Conservation (phyloP, 805 yeast genomes). For the Kuraishia floccosa region DNA sequence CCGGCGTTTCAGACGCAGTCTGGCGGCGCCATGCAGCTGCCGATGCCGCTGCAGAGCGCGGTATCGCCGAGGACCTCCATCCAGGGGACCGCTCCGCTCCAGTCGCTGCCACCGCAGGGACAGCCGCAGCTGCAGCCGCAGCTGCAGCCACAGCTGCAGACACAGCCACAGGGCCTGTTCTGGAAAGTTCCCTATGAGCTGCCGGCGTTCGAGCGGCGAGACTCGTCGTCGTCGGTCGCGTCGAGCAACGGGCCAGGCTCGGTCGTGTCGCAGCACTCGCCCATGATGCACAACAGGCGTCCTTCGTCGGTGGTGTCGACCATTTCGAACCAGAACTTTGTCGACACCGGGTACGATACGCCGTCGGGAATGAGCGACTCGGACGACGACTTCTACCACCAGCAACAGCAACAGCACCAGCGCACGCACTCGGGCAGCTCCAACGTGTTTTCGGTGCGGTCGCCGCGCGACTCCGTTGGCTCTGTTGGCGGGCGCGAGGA, state of each 20-base stretch:
- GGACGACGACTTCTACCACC: constrained; percentile 18
- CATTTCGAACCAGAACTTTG: background rate
- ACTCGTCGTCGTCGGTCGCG: constrained; percentile 37
- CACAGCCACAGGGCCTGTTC: constrained; percentile 16
- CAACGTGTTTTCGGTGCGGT: background rate
- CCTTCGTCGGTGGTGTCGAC: background rate
- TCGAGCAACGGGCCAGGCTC: too few species aligned
- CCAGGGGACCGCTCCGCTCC: background rate
- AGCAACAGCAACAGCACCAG: constrained; percentile 5
- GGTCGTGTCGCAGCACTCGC: constrained; percentile 18
- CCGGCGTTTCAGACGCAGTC: background rate
- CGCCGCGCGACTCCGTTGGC: constrained; percentile 1
- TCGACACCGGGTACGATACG: constrained; percentile 9
- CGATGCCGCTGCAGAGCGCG: background rate
- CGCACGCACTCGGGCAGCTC: background rate
- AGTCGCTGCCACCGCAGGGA: background rate
- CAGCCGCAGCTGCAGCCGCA: background rate
- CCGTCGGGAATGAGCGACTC: constrained; percentile 20
- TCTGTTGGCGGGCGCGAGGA: too few species aligned
- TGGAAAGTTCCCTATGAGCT: constrained; percentile 57
- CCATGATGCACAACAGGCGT: background rate
- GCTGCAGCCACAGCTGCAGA: background rate
- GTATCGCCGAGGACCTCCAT: constrained; percentile 1
- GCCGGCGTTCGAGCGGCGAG: constrained; percentile 29
- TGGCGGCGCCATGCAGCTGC: background rate